phyloP scores from a whole-genome alignment of 768 basidiomycete genomes.

The Russula brevipes region DNA sequence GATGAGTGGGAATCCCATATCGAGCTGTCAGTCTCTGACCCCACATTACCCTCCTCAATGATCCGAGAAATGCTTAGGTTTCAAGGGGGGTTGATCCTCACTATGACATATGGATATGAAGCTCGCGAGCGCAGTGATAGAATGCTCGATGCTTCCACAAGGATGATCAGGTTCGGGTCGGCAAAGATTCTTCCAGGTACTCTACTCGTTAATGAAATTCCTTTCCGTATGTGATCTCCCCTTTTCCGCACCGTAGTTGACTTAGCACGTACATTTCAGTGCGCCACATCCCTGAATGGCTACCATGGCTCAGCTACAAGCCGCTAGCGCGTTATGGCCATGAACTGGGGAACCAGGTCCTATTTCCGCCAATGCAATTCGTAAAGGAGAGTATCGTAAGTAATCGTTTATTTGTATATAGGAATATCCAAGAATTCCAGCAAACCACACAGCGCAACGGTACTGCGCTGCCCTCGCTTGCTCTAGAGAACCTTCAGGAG shows the following conservation, averaged over 20 bases:
- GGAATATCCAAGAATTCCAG: background rate
- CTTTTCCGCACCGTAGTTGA: background rate
- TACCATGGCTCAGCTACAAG: too few species aligned
- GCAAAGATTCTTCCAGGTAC: background rate
- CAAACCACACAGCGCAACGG: background rate
- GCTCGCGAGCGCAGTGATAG: background rate
- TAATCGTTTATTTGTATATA: background rate
- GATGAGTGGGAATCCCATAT: constrained; percentile 1
- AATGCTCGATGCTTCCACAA: background rate
- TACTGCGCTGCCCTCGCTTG: constrained; percentile 1
- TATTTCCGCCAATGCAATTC: too few species aligned
- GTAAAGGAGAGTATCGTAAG: background rate
- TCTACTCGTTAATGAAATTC: constrained; percentile 2
- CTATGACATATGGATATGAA: background rate
- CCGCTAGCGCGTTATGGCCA: too few species aligned
- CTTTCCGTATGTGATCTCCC: background rate
- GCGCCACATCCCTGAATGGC: background rate
- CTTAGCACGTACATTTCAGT: background rate
- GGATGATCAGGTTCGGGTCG: background rate
- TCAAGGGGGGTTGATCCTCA: background rate
- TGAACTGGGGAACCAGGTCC: too few species aligned
- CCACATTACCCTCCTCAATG: background rate
- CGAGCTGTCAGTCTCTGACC: background rate
- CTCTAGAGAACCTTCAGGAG: constrained; percentile 3
- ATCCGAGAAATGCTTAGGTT: background rate